Evolutionary conservation across 2,329 filamentous ascomycete genomes (phyloP).

Genomic region (Claviceps digitariae): DNA sequence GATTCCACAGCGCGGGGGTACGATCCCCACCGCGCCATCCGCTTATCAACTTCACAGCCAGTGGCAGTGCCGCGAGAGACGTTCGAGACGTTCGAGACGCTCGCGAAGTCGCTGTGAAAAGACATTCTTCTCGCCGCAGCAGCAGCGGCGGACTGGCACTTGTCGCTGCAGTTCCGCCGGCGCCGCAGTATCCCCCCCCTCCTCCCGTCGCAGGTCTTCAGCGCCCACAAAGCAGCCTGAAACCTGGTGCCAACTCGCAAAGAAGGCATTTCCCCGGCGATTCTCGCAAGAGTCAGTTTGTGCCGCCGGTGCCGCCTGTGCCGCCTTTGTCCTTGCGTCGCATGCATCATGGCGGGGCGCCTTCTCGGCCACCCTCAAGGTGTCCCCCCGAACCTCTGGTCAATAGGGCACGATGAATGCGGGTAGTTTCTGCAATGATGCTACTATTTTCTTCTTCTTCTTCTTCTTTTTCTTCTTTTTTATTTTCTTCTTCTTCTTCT

Average conservation of each 20-base stretch:
- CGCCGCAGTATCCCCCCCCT: slow-evolving; percentile 13
- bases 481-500: too few species aligned
- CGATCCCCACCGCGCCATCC: slow-evolving; percentile 24
- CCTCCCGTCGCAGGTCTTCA: background rate
- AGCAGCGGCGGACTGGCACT: background rate
- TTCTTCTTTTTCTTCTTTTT: too few species aligned
- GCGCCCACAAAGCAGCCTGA: slow-evolving; percentile 1
- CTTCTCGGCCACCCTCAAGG: slow-evolving; percentile 1
- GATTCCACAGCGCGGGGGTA: slow-evolving; percentile 33
- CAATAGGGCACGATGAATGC: slow-evolving; percentile 13
- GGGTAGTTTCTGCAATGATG: background rate
- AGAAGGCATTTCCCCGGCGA: slow-evolving; percentile 1
- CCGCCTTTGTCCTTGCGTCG: slow-evolving; percentile 14
- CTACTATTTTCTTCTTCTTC: too few species aligned
- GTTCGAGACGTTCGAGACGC: background rate
- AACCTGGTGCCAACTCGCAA: background rate
- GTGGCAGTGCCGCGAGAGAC: slow-evolving; percentile 9
- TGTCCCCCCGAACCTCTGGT: slow-evolving; percentile 18
- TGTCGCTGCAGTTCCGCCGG: slow-evolving; percentile 5
- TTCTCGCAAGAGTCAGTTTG: slow-evolving; percentile 8
- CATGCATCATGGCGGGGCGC: slow-evolving; percentile 2
- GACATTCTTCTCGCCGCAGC: slow-evolving; percentile 4
- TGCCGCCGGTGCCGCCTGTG: slow-evolving; percentile 8
- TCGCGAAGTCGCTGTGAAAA: background rate
- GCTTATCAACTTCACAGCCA: slow-evolving; percentile 32